These are phyloP conservation scores for Fusarium xylarioides DNA, from an alignment of 2,329 filamentous ascomycete species.

Conservation along the genomic window DNA sequence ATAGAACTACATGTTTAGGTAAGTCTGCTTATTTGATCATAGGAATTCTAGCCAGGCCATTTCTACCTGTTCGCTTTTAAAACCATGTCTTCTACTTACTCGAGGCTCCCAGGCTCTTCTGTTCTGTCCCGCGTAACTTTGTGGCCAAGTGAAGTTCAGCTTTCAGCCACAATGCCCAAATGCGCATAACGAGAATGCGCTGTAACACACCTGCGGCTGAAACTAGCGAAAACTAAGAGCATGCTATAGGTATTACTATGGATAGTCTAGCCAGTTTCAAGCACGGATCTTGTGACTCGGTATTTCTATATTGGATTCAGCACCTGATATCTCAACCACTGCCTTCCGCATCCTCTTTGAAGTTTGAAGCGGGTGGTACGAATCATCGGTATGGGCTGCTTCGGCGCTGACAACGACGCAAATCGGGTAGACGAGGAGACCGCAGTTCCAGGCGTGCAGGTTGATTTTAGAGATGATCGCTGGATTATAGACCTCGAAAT, in stretches of 20 bases:
- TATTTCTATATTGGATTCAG: neutral
- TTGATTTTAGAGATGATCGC: neutral
- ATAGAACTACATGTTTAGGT: neutral
- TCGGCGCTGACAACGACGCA: rapidly evolving
- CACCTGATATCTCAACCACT: neutral
- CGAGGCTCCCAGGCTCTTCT: neutral
- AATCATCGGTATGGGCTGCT: neutral
- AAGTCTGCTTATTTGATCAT: neutral
- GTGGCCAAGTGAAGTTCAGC: neutral
- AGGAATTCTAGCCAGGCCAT: rapidly evolving
- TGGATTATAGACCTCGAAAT: neutral
- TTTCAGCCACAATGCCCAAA: neutral
- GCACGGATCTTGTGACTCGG: neutral
- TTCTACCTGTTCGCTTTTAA: rapidly evolving
- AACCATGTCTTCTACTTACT: neutral
- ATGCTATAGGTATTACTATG: neutral
- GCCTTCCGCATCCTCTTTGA: rapidly evolving
- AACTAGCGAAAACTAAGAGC: neutral
- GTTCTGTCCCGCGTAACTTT: too few species aligned
- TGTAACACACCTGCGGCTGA: neutral
- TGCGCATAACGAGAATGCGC: neutral
- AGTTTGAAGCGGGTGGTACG: neutral
- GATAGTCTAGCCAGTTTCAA: too few species aligned
- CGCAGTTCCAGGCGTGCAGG: neutral
- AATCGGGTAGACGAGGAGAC: neutral